Conservation (phyloP, 164 flowering plant species). For the Magnolia kwangsiensis region DNA sequence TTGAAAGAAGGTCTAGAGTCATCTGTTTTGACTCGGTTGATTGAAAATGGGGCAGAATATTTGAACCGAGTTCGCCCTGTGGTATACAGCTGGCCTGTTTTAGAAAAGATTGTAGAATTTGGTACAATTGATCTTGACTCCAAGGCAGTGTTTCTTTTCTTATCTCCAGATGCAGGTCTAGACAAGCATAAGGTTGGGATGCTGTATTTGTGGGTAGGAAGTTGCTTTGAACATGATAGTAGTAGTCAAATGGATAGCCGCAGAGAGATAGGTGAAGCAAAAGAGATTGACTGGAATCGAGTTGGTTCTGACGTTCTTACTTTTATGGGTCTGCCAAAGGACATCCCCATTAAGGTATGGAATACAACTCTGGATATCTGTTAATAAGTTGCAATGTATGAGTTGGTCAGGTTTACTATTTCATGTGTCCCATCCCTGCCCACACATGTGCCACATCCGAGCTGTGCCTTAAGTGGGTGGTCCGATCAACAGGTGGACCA, state of each 20-base stretch:
- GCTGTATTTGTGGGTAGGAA: constrained; percentile 49
- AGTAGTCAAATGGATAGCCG: constrained; percentile 17
- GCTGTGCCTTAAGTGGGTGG: too few relatives aligned
- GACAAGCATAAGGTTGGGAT: constrained; percentile 15
- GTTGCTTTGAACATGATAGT: constrained; percentile 20
- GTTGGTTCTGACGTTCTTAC: constrained; percentile 33
- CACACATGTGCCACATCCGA: neutral
- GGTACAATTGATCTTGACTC: constrained; percentile 31
- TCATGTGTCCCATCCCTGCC: neutral
- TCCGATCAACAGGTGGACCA: too few relatives aligned
- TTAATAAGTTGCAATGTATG: neutral
- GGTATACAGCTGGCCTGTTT: constrained; percentile 39
- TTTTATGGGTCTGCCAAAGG: constrained; percentile 33
- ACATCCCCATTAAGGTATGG: constrained; percentile 46
- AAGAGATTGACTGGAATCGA: constrained; percentile 21
- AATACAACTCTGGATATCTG: neutral
- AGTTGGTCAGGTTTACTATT: neutral
- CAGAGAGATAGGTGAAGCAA: constrained; percentile 11
- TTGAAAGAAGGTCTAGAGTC: constrained; percentile 1
- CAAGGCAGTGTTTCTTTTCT: constrained; percentile 38
- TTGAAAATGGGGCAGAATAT: constrained; percentile 4
- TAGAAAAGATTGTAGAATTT: constrained; percentile 35
- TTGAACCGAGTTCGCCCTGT: constrained; percentile 13
- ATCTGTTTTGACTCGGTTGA: constrained; percentile 4
- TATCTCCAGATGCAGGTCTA: constrained; percentile 17